Evolutionary conservation across 2,329 filamentous ascomycete genomes (phyloP), one percentile per base, ranked within the genome.

Genomic region (Colletotrichum shisoi): DNA sequence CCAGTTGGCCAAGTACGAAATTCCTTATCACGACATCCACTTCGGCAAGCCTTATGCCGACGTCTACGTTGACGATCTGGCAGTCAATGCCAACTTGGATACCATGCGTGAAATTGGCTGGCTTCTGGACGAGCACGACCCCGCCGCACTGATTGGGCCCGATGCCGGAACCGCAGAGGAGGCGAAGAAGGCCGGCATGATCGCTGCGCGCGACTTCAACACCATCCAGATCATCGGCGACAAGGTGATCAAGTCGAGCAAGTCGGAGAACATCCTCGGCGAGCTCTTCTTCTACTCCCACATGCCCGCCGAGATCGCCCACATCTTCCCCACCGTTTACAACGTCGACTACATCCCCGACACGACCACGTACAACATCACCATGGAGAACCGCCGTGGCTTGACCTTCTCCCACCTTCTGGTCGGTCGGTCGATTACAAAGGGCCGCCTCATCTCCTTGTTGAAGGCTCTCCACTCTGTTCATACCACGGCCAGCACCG

Each of bases 221-320:
- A 73, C 71, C 11, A 73, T 75, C 52, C 74, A 76, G 66, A 73
- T 73, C 62, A 70, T 73, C 63, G 71, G 72, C 67, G 70, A 73
- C 68, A 72, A 73, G 63, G 72, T 75, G 39, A 71, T 75, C 62
- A 76, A 76, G 62, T 74, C 73, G 27, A 74, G 71, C 68, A 75
- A 73, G 68, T 73, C 71, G 4, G 73, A 74, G 39, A 73, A 72
- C 56, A 75, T 76, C 39, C 69, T 76, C 5, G 74, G 75, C 64
- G 75, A 76, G 63, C 63, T 76, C n/a, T 76, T 71, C 61, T 76
- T 76, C 67, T 76, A 75, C 67, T 71, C 73, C 9, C 74, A 76
- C 59, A 71, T 75, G 70, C 74, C 74, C 9, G 57, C 65, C 12
- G 53, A 69, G 40, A 57, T 75, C 4, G 57, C 67, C 1, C 51